phyloP scores from a whole-genome alignment of 768 basidiomycete species.

The Leccinum truebloodii region DNA sequence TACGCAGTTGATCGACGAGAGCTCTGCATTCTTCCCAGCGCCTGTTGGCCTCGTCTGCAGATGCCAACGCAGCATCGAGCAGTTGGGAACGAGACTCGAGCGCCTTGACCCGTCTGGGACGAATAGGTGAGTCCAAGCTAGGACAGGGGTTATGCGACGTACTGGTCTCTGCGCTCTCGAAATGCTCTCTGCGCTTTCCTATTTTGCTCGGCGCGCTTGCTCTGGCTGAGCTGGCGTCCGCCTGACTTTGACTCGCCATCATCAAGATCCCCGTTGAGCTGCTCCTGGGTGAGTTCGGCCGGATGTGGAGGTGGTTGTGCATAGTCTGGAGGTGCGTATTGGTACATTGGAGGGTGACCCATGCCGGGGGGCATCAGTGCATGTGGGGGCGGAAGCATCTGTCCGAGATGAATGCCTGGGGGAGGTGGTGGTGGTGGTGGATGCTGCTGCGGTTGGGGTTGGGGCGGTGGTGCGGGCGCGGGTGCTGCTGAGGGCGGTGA shows the following conservation, averaged over 20 bases:
- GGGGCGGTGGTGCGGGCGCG: conserved; percentile 10
- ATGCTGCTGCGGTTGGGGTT: conserved; percentile 25
- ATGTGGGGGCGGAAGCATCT: conserved; percentile 56
- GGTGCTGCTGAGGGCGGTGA: conserved; percentile 48
- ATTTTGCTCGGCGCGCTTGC: conserved; percentile 93
- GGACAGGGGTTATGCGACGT: conserved; percentile 27
- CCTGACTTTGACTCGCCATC: conserved; percentile 17
- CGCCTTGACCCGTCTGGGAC: conserved; percentile 75
- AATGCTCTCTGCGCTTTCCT: conserved; percentile 93
- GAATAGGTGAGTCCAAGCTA: conserved; percentile 15
- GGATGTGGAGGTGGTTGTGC: conserved; percentile 26
- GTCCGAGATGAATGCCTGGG: conserved; percentile 44
- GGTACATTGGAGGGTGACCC: conserved; percentile 33
- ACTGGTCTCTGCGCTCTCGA: conserved; percentile 88
- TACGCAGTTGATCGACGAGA: conserved; percentile 82
- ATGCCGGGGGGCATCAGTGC: conserved; percentile 48
- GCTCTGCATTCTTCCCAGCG: conserved; percentile 92
- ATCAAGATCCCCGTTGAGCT: conserved; percentile 21
- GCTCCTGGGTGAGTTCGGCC: conserved; percentile 30
- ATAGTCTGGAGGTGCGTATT: conserved; percentile 37
- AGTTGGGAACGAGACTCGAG: conserved; percentile 85
- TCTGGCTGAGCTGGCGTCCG: conserved; percentile 67
- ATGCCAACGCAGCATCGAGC: conserved; percentile 81
- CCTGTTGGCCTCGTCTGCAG: conserved; percentile 85
- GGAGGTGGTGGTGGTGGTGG: conserved; percentile 36